phyloP scores from a whole-genome alignment of 2,329 filamentous ascomycete species.

The Talaromyces verruculosus region DNA sequence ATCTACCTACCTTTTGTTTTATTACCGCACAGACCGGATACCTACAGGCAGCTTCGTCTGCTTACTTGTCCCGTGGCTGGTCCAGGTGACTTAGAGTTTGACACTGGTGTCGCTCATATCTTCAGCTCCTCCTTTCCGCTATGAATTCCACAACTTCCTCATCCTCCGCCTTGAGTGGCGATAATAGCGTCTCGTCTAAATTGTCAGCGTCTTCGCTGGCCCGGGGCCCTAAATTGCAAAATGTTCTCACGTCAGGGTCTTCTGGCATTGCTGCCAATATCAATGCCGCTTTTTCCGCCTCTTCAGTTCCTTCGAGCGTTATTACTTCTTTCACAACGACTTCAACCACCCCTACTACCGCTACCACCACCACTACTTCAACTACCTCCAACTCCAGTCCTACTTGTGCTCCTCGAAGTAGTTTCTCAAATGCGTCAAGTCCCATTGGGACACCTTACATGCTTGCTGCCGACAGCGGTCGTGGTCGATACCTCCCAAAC shows the following conservation, averaged over 20 bases:
- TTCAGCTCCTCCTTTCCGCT: constrained; percentile 31
- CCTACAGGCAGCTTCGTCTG: constrained; percentile 19
- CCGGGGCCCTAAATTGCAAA: constrained; percentile 35
- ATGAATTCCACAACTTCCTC: constrained; percentile 42
- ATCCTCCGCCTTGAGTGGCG: constrained; percentile 39
- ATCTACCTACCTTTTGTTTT: constrained; percentile 22
- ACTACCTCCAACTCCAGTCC: constrained; percentile 31
- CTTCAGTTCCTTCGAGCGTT: constrained; percentile 30
- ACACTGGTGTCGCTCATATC: constrained; percentile 33
- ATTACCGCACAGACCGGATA: constrained; percentile 21
- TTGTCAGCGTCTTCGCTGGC: constrained; percentile 29
- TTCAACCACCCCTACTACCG: constrained; percentile 15
- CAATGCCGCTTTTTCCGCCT: constrained; percentile 10
- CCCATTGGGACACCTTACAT: constrained; percentile 39
- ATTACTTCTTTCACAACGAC: constrained; percentile 31
- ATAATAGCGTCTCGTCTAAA: constrained; percentile 38
- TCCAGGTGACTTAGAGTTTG: constrained; percentile 43
- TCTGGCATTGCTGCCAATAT: constrained; percentile 25
- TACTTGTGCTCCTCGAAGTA: constrained; percentile 27
- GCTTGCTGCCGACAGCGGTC: constrained; percentile 35
- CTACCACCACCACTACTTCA: constrained; percentile 25
- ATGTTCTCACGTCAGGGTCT: constrained; percentile 37
- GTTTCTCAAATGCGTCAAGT: constrained; percentile 32
- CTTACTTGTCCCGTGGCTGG: constrained; percentile 36
- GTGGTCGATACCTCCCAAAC: constrained; percentile 30